Evolutionary conservation across 192 early-diverging fungal genomes (phyloP), one percentile per base, ranked within the genome.

Genomic region (Backusella mclennaniae): DNA sequence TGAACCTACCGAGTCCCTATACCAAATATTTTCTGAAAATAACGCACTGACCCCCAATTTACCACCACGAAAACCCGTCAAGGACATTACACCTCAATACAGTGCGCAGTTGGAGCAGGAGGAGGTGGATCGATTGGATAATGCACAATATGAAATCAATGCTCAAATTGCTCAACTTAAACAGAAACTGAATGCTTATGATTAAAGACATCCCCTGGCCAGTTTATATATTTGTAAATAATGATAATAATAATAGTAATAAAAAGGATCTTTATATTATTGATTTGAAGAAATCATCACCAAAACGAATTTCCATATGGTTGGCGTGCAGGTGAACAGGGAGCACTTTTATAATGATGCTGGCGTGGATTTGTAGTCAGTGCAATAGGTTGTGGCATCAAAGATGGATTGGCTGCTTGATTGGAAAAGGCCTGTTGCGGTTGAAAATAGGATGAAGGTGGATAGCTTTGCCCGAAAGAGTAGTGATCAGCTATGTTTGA

Each of bases 1-100:
- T 66, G 82, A 84, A 68, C 82, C 82, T 23, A 84, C 82, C 0
- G 82, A 84, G 35, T 63, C 73, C 5, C 78, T 84, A 29, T 76
- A 77, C 68, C 76, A 84, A 63, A 53, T 72, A 66, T 66, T 84
- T 12, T 36, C 52, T 14, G 74, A 84, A 44, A 70, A 84, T 29
- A 79, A 80, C 39, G 82, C 76, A 14, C 52, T 80, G 9, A 17
- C 67, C 2, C 21, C 73, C 35, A 77, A 74, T 59, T 68, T 84
- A 68, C 82, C 82, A 19, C 42, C 66, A 31, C 77, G 78, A 52
- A 84, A 80, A 72, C 73, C 82, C 21, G 73, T 14, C 44, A 80
- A 74, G 14, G 74, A 80, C 1, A n/a, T 33, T 12, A 70, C 49
- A 4, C 82, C 78, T 56, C 73, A 73, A 52, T 84, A 80, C 44